phyloP scores from a whole-genome alignment of 495 filamentous ascomycete genomes.

The Xylaria bambusicola region DNA sequence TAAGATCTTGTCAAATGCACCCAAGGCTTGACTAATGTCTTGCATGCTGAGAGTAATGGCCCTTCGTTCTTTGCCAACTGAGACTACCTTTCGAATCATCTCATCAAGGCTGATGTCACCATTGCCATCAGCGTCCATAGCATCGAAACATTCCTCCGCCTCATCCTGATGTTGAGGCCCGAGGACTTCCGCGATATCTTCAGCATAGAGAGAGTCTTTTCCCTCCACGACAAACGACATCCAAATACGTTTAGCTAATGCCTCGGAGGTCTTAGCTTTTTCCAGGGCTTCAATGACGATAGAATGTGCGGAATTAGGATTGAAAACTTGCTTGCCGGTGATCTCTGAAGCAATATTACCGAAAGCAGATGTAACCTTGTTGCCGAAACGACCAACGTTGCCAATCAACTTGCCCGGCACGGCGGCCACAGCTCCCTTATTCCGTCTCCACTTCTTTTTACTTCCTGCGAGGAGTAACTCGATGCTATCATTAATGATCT shows the following conservation, averaged over 20 bases:
- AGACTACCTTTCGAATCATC: slow-evolving; percentile 85
- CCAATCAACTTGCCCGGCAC: slow-evolving; percentile 78
- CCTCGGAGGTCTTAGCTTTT: slow-evolving; percentile 78
- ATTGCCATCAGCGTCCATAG: slow-evolving; percentile 84
- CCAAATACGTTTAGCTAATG: slow-evolving; percentile 89
- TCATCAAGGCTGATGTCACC: slow-evolving; percentile 94
- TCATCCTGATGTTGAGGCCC: slow-evolving; percentile 68
- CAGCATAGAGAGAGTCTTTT: slow-evolving; percentile 71
- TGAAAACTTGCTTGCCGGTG: slow-evolving; percentile 92
- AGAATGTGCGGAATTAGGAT: slow-evolving; percentile 83
- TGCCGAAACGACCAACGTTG: slow-evolving; percentile 78
- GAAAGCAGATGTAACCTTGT: slow-evolving; percentile 88
- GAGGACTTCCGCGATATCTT: slow-evolving; percentile 87
- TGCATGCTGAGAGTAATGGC: slow-evolving; percentile 89
- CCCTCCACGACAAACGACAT: slow-evolving; percentile 97
- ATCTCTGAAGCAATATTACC: slow-evolving; percentile 94
- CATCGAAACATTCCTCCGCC: slow-evolving; percentile 78
- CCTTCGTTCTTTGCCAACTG: slow-evolving; percentile 80
- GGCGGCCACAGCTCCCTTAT: slow-evolving; percentile 58
- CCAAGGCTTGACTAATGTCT: slow-evolving; percentile 93
- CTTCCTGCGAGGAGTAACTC: slow-evolving; percentile 49
- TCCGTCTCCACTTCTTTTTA: slow-evolving; percentile 42
- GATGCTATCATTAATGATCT: slow-evolving; percentile 82
- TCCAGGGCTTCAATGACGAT: slow-evolving; percentile 87
- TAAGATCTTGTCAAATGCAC: slow-evolving; percentile 83